Percentiles rank a stretch among this genome's conserved stretches.
phyloP scores from a whole-genome alignment of 257 asterid species.

The Plantago major region DNA sequence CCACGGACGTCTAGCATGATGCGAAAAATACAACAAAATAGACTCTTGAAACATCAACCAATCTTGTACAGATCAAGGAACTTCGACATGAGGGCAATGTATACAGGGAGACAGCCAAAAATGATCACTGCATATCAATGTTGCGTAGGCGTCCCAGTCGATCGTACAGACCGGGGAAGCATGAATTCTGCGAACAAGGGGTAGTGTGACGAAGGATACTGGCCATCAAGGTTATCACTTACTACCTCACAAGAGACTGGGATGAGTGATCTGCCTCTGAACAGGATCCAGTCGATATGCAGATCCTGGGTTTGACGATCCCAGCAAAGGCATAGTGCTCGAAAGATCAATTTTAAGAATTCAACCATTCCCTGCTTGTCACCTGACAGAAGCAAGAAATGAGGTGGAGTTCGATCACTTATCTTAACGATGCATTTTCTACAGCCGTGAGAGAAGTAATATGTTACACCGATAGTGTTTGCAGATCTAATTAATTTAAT shows the following conservation, averaged over 20 bases:
- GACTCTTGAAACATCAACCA: conserved; percentile 8
- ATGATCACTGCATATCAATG: conserved; percentile 25
- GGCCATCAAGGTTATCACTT: conserved; percentile 85
- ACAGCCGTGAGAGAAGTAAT: too few relatives aligned
- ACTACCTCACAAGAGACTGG: conserved; percentile 91
- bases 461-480: too few relatives aligned
- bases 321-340: conserved; percentile 99
- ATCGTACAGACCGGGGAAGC: conserved; percentile 85
- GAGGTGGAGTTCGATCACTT: neutral
- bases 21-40: neutral
- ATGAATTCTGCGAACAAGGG: conserved; percentile 80
- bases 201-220: conserved; percentile 83
- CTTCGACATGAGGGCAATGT: neutral
- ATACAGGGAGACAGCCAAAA: neutral
- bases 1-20: too few relatives aligned
- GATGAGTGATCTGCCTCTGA: conserved; percentile 74
- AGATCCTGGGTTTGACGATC: conserved; percentile 98
- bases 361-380: conserved; percentile 86
- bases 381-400: conserved; percentile 39
- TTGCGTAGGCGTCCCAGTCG: conserved; percentile 53
- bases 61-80: conserved; percentile 8
- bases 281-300: conserved; percentile 94
- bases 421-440: neutral
- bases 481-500: too few relatives aligned
- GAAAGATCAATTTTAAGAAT: conserved; percentile 69